phyloP scores from a whole-genome alignment of 2,329 filamentous ascomycete genomes.

The Myriosclerotinia duriaeana region DNA sequence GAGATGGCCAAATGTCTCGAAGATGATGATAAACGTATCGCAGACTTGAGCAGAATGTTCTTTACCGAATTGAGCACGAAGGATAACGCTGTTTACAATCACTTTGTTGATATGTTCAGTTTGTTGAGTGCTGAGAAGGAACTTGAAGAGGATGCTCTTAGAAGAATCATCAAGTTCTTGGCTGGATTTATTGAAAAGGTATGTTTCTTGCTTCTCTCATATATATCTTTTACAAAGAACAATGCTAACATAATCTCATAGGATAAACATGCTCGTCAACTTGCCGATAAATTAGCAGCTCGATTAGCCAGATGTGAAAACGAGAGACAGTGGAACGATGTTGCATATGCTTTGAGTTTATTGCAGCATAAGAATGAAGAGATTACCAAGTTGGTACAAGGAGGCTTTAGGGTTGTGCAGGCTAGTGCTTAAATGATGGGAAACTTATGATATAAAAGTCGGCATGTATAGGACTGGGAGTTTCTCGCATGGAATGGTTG shows the following conservation, averaged over 20 bases:
- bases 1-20: conserved; percentile 99
- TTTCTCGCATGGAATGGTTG: neutral
- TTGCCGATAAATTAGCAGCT: conserved; percentile 88
- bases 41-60: conserved; percentile 95
- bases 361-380: conserved; percentile 93
- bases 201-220: conserved; percentile 38
- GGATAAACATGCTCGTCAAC: conserved; percentile 96
- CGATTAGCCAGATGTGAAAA: conserved; percentile 82
- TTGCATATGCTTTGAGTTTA: conserved; percentile 85
- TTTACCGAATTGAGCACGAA: conserved; percentile 97
- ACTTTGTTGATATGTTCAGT: conserved; percentile 99
- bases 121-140: conserved; percentile 78
- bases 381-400: conserved; percentile 71
- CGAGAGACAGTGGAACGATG: conserved; percentile 96
- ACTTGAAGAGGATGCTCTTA: conserved; percentile 82
- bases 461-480: neutral
- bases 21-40: conserved; percentile 90
- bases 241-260: conserved; percentile 44
- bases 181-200: conserved; percentile 98
- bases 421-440: conserved; percentile 47
- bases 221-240: neutral
- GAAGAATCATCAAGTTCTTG: conserved; percentile 85
- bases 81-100: conserved; percentile 98
- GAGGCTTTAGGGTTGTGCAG: conserved; percentile 73
- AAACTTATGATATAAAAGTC: neutral